Base-by-base conservation (phyloP, 169 alveolate species). In the Eimeria tenella region DNA sequence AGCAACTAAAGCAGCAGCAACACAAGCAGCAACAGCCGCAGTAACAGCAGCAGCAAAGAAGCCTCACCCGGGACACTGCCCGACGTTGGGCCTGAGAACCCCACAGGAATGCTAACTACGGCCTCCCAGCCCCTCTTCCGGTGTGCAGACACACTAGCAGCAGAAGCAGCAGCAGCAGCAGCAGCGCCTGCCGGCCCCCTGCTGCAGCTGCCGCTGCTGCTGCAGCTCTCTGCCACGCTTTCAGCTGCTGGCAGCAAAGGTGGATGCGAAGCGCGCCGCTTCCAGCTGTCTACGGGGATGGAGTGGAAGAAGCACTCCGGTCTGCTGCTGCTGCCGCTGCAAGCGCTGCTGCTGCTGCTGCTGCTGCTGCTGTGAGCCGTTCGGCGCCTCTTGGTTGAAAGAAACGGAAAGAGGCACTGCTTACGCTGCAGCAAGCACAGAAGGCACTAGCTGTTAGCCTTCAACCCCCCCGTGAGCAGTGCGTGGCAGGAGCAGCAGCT, bases 211-310 rank as follows among this genome's bases (percentile, higher is more conserved):
- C 77, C 31, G n/a, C 77, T 68, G 77, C 77, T 68, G 77, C 77
- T 68, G 77, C 77, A 17, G 31, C n/a, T 7, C n/a, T 11, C 77
- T 68, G 77, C 77, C 11, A 68, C 49, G n/a, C 49, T 8, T n/a
- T 68, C 77, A 17, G 77, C 77, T 7, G 77, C 11, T 13, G 77
- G 77, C 4, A 68, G 77, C 77, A 68, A n/a, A n/a, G 77, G 77
- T 13, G 77, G 31, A 11, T 68, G n/a, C 77, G 11, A 15, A 10
- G 31, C 42, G 31, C 77, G 77, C 31, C 49, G 11, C 77, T 68
- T 68, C 77, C 77, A 68, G 55, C 77, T 17, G 77, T 68, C 77
- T 13, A 10, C 31, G n/a, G 77, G 77, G n/a, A 68, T 68, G n/a
- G 77, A 13, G 77, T 68, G n/a, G 6, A 68, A 23, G 31, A 68